A percentile compares a stretch with the other conserved stretches of the same genome.
Evolutionary conservation across 768 basidiomycete genomes (phyloP).

Genomic region (Pleurotus pulmonarius): DNA sequence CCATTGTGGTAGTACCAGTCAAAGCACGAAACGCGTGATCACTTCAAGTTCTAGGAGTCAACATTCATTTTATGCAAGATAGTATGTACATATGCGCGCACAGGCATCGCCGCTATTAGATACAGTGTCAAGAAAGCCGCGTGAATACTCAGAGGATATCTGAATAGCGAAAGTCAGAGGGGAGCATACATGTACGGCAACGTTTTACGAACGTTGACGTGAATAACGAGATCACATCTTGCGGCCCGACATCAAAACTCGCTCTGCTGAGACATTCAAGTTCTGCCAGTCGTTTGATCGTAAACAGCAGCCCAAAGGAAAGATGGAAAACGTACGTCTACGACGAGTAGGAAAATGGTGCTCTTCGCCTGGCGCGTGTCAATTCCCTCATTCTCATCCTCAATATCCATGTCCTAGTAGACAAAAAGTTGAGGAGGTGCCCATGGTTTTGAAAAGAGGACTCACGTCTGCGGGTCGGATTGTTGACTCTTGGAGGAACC

Average conservation of each 20-base stretch:
- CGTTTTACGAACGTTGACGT: not conserved
- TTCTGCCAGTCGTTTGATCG: not conserved
- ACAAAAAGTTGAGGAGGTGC: not conserved
- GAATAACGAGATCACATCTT: not conserved
- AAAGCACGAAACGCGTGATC: not conserved
- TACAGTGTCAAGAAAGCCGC: not conserved
- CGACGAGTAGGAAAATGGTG: not conserved
- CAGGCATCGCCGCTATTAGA: not conserved
- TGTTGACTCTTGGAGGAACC: not conserved
- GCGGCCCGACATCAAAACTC: not conserved
- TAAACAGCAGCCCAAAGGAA: not conserved
- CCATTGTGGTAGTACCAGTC: constrained; percentile 24
- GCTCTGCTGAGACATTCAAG: not conserved
- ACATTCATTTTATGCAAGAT: not conserved
- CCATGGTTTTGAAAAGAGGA: not conserved
- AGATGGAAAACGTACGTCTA: not conserved
- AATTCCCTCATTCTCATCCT: not conserved
- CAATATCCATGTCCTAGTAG: not conserved
- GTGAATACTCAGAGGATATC: not conserved
- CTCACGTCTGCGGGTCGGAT: not conserved
- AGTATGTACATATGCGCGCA: not conserved
- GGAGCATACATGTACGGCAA: not conserved
- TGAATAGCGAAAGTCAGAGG: not conserved
- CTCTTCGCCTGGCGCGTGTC: not conserved
- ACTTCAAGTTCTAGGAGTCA: not conserved